These are phyloP conservation scores for Phytopythium vexans DNA, from an alignment of 352 stramenopile genomes.

Conservation along the genomic window DNA sequence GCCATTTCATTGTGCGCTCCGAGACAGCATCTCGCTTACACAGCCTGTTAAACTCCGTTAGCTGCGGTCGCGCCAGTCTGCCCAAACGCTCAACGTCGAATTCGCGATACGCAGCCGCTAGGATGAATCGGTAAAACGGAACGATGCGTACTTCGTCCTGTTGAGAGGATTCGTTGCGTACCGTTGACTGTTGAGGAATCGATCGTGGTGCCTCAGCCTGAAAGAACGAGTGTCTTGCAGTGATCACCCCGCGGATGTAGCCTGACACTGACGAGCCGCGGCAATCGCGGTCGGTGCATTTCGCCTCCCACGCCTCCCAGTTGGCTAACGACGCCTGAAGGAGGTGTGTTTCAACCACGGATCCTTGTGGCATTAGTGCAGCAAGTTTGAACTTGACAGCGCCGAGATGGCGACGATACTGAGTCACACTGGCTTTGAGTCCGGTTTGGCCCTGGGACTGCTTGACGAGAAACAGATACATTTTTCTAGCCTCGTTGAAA, in stretches of 20 bases:
- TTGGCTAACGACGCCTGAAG: conserved; percentile 41
- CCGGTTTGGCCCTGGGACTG: conserved; percentile 9
- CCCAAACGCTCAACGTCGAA: conserved; percentile 30
- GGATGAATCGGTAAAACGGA: conserved; percentile 67
- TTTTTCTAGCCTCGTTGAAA: conserved; percentile 57
- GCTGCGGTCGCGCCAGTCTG: conserved; percentile 21
- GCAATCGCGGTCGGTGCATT: too few relatives aligned
- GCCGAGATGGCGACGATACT: conserved; percentile 30
- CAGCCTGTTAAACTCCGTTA: conserved; percentile 44
- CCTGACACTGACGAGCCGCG: not conserved
- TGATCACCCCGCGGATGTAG: conserved; percentile 46
- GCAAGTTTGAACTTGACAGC: conserved; percentile 57
- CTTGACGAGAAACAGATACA: conserved; percentile 37
- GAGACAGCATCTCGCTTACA: conserved; percentile 31
- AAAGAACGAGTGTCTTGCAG: conserved; percentile 58
- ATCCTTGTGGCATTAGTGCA: conserved; percentile 45
- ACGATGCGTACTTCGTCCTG: conserved; percentile 31
- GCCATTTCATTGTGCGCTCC: conserved; percentile 32
- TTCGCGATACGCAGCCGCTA: conserved; percentile 49
- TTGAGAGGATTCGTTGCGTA: not conserved
- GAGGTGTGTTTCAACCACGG: conserved; percentile 44
- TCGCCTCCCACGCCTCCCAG: conserved; percentile 16
- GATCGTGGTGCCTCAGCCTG: conserved; percentile 23
- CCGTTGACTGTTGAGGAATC: not conserved
- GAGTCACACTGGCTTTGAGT: conserved; percentile 4